Evolutionary conservation across 2,329 filamentous ascomycete species (phyloP).

Genomic region (Pyricularia pennisetigena): DNA sequence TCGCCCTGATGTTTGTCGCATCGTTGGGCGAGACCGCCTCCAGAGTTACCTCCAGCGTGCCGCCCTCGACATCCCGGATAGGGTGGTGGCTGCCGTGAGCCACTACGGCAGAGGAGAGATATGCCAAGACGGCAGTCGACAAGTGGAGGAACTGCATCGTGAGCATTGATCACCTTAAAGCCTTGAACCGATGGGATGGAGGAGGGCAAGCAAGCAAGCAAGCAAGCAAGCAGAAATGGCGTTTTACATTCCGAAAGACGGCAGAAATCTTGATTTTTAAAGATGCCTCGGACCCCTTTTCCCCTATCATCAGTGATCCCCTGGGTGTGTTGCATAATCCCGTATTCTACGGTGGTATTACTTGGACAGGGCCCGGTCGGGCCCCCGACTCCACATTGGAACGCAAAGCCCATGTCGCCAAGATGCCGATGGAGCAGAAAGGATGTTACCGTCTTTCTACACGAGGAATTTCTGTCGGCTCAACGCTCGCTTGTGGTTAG

Average conservation of each 20-base stretch:
- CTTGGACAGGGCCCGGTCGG: neutral
- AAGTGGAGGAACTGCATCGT: neutral
- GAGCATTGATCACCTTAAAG: neutral
- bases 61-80: neutral
- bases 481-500: neutral
- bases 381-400: neutral
- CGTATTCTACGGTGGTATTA: neutral
- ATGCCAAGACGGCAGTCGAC: neutral
- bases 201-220: no score
- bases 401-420: neutral
- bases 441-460: neutral
- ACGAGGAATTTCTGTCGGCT: neutral
- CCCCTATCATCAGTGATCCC: neutral
- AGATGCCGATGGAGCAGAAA: neutral
- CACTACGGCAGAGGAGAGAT: neutral
- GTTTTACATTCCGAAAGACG: neutral
- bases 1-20: neutral
- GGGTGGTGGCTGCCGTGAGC: neutral
- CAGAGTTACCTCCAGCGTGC: neutral
- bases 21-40: neutral
- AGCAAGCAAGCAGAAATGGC: neutral
- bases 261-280: neutral
- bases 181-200: neutral
- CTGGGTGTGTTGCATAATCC: neutral
- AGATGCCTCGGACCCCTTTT: neutral